Conservation (phyloP, 257 asterid species). For the Rehmannia glutinosa region DNA sequence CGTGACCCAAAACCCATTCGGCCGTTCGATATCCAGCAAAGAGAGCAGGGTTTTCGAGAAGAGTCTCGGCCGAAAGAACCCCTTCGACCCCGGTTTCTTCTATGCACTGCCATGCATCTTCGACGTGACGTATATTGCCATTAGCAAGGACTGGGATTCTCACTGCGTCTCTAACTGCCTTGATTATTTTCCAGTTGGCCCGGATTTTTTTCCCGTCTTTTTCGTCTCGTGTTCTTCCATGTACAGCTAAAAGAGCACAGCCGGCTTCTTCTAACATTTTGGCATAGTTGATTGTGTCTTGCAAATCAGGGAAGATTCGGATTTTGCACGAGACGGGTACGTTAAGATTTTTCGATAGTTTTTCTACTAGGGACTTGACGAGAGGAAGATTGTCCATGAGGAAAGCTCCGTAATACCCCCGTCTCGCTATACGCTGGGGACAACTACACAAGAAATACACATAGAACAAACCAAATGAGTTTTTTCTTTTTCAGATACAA, state of each 20-base stretch:
- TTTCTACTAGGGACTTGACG: constrained; percentile 79
- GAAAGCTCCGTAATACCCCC: constrained; percentile 95
- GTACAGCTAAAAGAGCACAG: constrained; percentile 88
- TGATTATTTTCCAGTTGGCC: constrained; percentile 83
- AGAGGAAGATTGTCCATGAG: constrained; percentile 96
- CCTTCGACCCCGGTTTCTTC: constrained; percentile 79
- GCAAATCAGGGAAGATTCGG: constrained; percentile 70
- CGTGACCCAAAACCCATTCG: constrained; percentile 55
- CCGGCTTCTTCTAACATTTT: constrained; percentile 97
- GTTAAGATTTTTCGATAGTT: constrained; percentile 57
- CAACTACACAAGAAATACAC: constrained; percentile 43
- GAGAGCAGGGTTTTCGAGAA: constrained; percentile 93
- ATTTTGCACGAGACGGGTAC: constrained; percentile 93
- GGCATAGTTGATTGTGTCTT: constrained; percentile 81
- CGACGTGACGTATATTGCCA: constrained; percentile 77
- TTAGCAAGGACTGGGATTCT: constrained; percentile 94
- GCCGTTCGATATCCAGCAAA: constrained; percentile 79
- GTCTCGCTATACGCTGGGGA: constrained; percentile 90
- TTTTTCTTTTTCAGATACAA: neutral
- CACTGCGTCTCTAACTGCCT: constrained; percentile 74
- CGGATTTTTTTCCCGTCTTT: constrained; percentile 85
- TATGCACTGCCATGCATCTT: constrained; percentile 66
- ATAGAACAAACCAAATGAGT: neutral
- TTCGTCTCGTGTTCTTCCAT: constrained; percentile 93
- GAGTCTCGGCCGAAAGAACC: constrained; percentile 89